These are phyloP conservation scores for Dendrocalamus sinicus DNA, from an alignment of 176 grass and related monocot genomes.

Conservation along the genomic window DNA sequence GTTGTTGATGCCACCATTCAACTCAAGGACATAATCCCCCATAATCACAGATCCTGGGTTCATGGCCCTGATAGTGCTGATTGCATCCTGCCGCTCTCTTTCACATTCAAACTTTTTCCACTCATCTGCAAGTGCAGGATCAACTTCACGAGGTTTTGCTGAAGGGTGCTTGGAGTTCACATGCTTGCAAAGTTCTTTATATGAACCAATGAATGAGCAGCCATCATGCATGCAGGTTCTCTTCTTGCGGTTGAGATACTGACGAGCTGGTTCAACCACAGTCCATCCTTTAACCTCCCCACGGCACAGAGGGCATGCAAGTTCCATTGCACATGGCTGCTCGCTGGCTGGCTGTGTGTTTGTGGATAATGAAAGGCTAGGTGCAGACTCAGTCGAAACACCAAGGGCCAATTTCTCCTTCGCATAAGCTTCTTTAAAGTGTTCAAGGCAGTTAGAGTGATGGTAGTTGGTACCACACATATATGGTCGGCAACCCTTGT, in stretches of 20 bases:
- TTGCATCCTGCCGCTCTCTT: slow-evolving; percentile 77
- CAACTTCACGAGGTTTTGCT: slow-evolving; percentile 66
- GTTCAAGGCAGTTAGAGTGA: slow-evolving; percentile 90
- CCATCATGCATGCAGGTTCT: slow-evolving; percentile 74
- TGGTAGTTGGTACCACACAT: slow-evolving; percentile 90
- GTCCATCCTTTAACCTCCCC: slow-evolving; percentile 94
- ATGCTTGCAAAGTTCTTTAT: slow-evolving; percentile 79
- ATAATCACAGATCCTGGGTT: slow-evolving; percentile 80
- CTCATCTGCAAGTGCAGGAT: slow-evolving; percentile 77
- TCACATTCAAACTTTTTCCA: slow-evolving; percentile 82
- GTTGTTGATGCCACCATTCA: slow-evolving; percentile 56
- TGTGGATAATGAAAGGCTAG: slow-evolving; percentile 31
- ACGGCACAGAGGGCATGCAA: slow-evolving; percentile 87
- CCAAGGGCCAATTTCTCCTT: slow-evolving; percentile 52
- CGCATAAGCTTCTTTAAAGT: slow-evolving; percentile 78
- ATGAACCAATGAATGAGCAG: slow-evolving; percentile 81
- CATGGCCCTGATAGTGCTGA: slow-evolving; percentile 79
- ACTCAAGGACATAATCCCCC: slow-evolving; percentile 93
- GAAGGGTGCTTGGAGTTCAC: slow-evolving; percentile 66
- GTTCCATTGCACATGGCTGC: slow-evolving; percentile 57
- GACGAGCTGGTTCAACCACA: slow-evolving; percentile 77
- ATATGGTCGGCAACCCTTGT: slow-evolving; percentile 92
- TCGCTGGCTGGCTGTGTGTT: slow-evolving; percentile 36
- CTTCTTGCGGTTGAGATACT: slow-evolving; percentile 78
- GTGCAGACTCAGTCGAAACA: slow-evolving; percentile 29